A percentile compares a stretch with the other conserved stretches of the same genome.
Conservation (phyloP, 306 rosid genomes). For the Potentilla sterilis region DNA sequence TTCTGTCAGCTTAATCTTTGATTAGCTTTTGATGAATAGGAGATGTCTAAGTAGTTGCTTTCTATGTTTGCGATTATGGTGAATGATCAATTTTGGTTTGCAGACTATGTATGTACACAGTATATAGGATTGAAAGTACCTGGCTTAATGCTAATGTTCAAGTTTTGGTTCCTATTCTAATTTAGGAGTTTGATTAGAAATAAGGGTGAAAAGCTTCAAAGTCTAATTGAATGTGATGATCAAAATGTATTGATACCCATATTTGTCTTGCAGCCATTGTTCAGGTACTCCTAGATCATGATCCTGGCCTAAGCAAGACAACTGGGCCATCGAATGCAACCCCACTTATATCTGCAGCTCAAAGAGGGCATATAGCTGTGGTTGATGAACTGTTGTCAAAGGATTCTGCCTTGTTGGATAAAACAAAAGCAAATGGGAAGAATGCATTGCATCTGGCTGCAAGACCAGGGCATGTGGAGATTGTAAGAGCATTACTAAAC, state of each 20-base stretch:
- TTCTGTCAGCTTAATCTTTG: neutral
- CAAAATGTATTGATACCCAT: conserved; percentile 11
- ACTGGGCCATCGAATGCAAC: conserved; percentile 80
- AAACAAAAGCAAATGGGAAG: conserved; percentile 76
- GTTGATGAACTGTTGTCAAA: conserved; percentile 81
- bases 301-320: conserved; percentile 74
- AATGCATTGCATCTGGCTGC: conserved; percentile 93
- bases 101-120: neutral
- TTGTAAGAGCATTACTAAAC: conserved; percentile 63
- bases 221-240: neutral
- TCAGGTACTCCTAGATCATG: conserved; percentile 74
- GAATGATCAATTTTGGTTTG: neutral
- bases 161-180: neutral
- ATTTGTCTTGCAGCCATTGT: conserved; percentile 66
- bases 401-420: conserved; percentile 75
- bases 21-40: neutral
- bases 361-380: conserved; percentile 76
- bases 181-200: neutral
- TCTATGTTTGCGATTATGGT: neutral
- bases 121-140: neutral
- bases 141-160: neutral
- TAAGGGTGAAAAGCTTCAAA: neutral
- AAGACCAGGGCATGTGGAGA: conserved; percentile 84
- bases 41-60: neutral
- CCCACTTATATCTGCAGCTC: conserved; percentile 89